A percentile compares a stretch with the other conserved stretches of the same genome.
Evolutionary conservation across 352 stramenopile genomes (phyloP).

Genomic region (Blastocystis sp.): DNA sequence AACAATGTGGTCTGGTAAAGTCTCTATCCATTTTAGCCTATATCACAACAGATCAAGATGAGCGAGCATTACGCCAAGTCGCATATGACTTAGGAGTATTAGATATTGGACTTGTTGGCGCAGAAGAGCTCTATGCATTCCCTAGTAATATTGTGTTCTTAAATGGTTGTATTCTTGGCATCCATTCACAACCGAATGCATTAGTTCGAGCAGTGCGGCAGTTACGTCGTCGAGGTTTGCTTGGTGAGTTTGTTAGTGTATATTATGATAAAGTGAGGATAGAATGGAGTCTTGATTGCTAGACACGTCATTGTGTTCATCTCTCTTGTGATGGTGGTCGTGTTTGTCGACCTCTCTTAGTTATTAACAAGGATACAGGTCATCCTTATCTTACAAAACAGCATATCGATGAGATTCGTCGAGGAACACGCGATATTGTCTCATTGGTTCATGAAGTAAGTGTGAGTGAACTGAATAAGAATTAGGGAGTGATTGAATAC

Average conservation of each 20-base stretch:
- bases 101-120: conserved; percentile 87
- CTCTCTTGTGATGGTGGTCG: conserved; percentile 95
- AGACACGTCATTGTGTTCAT: conserved; percentile 81
- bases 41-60: conserved; percentile 88
- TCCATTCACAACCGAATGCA: conserved; percentile 84
- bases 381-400: conserved; percentile 85
- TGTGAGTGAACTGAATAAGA: not conserved
- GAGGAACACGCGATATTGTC: conserved; percentile 77
- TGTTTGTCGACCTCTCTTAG: conserved; percentile 92
- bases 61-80: conserved; percentile 87
- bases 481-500: conserved; percentile 96
- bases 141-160: conserved; percentile 94
- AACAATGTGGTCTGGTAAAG: conserved; percentile 98
- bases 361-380: conserved; percentile 85
- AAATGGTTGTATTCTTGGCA: conserved; percentile 96
- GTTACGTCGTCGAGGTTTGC: conserved; percentile 72
- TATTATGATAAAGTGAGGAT: conserved; percentile 87
- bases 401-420: conserved; percentile 87
- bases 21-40: conserved; percentile 96
- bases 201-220: conserved; percentile 71
- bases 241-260: conserved; percentile 95
- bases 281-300: not conserved
- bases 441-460: conserved; percentile 75
- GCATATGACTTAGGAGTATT: conserved; percentile 95
- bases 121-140: conserved; percentile 90